Conservation (phyloP, 768 basidiomycete genomes). For the Macrolepiota albuminosa region DNA sequence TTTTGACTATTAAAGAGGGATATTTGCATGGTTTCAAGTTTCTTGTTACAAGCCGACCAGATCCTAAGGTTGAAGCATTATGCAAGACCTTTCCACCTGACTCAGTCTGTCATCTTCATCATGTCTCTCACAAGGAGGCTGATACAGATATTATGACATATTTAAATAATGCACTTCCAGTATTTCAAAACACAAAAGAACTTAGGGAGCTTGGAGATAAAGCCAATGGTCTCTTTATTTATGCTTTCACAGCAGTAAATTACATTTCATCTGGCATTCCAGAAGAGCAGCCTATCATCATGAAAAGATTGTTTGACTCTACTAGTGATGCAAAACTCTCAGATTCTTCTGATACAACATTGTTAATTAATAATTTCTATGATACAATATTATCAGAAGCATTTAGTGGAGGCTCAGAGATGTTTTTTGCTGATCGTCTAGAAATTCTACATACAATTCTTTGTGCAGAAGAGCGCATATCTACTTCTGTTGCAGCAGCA, state of each 20-base stretch:
- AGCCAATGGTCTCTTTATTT: background rate
- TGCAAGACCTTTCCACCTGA: constrained; percentile 13
- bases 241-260: background rate
- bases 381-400: no score
- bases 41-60: constrained; percentile 18
- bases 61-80: constrained; percentile 8
- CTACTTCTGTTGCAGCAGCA: constrained; percentile 11
- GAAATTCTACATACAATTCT: constrained; percentile 15
- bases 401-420: no score
- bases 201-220: background rate
- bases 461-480: constrained; percentile 4
- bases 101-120: constrained; percentile 11
- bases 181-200: background rate
- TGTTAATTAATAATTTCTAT: no score
- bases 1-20: background rate
- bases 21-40: constrained; percentile 16
- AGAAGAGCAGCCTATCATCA: background rate
- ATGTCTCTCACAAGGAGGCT: background rate
- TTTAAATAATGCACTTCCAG: background rate
- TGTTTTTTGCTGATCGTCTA: no score
- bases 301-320: background rate
- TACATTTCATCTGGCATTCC: background rate
- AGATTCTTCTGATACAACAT: background rate
- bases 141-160: background rate
- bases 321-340: background rate